phyloP scores from a whole-genome alignment of 352 stramenopile species.

The Blastocystis sp. region DNA sequence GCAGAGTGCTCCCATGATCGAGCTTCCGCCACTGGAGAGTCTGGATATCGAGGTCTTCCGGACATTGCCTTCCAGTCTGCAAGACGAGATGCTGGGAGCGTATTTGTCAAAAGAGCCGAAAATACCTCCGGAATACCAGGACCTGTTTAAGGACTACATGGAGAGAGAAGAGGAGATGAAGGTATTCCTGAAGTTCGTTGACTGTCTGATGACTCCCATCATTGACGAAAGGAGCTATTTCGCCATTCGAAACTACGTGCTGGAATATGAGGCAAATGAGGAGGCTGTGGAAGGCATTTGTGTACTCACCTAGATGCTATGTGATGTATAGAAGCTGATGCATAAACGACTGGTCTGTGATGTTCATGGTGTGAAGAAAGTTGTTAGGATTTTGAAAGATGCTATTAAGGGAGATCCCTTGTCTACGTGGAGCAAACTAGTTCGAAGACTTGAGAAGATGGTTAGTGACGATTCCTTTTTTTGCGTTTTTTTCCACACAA shows the following conservation, averaged over 20 bases:
- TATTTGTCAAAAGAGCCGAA: neutral
- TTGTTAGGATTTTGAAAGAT: neutral
- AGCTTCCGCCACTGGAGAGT: neutral
- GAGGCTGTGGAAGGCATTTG: neutral
- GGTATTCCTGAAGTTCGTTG: neutral
- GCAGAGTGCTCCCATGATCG: neutral
- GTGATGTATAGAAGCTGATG: neutral
- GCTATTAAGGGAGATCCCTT: neutral
- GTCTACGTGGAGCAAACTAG: neutral
- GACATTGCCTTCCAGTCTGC: neutral
- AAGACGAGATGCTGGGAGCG: neutral
- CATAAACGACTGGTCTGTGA: neutral
- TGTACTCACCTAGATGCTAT: neutral
- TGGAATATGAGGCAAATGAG: neutral
- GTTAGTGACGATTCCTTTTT: neutral
- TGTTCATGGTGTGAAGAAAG: neutral
- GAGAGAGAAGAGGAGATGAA: neutral
- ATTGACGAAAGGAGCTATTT: neutral
- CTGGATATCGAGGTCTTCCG: constrained; percentile 23
- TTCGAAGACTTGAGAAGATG: neutral
- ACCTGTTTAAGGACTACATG: neutral
- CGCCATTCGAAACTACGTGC: neutral
- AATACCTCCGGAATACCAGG: neutral
- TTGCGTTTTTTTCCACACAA: neutral
- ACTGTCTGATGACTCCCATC: neutral